Conservation (phyloP, 495 filamentous ascomycete genomes). For the Podospora sp. region DNA sequence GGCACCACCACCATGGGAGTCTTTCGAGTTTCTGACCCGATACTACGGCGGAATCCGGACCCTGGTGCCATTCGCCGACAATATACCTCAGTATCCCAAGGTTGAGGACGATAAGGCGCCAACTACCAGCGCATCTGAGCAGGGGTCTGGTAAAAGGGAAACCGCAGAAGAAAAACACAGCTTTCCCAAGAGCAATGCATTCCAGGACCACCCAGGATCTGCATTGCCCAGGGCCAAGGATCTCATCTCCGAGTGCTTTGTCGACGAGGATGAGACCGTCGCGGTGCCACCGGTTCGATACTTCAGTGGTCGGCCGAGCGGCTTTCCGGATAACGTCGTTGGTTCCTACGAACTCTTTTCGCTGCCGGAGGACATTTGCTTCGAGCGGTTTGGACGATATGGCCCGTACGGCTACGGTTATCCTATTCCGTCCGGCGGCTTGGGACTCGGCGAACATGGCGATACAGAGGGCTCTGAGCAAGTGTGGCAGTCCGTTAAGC, state of each 20-base stretch:
- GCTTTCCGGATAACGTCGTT: slow-evolving; percentile 79
- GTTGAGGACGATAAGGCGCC: slow-evolving; percentile 49
- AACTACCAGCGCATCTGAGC: slow-evolving; percentile 33
- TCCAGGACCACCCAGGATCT: slow-evolving; percentile 66
- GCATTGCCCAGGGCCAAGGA: slow-evolving; percentile 50
- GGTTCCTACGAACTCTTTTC: slow-evolving; percentile 82
- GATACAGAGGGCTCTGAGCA: slow-evolving; percentile 73
- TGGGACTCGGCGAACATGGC: slow-evolving; percentile 76
- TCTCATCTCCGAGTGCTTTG: slow-evolving; percentile 70
- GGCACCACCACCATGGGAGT: slow-evolving; percentile 75
- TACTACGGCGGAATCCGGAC: slow-evolving; percentile 82
- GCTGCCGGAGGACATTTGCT: slow-evolving; percentile 85
- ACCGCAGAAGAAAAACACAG: slow-evolving; percentile 71
- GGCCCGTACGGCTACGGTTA: slow-evolving; percentile 93
- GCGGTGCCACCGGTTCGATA: slow-evolving; percentile 68
- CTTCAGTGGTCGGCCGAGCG: slow-evolving; percentile 71
- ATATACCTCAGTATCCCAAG: slow-evolving; percentile 77
- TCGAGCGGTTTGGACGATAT: slow-evolving; percentile 85
- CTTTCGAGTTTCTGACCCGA: slow-evolving; percentile 75
- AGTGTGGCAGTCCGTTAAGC: slow-evolving; percentile 67
- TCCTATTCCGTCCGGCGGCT: slow-evolving; percentile 70
- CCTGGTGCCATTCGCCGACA: slow-evolving; percentile 62
- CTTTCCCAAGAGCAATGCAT: slow-evolving; percentile 71
- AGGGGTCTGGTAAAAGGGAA: slow-evolving; percentile 13
- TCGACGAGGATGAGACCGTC: slow-evolving; percentile 64